Evolutionary conservation across 2,329 filamentous ascomycete species (phyloP).

Genomic region (Colletotrichum godetiae): DNA sequence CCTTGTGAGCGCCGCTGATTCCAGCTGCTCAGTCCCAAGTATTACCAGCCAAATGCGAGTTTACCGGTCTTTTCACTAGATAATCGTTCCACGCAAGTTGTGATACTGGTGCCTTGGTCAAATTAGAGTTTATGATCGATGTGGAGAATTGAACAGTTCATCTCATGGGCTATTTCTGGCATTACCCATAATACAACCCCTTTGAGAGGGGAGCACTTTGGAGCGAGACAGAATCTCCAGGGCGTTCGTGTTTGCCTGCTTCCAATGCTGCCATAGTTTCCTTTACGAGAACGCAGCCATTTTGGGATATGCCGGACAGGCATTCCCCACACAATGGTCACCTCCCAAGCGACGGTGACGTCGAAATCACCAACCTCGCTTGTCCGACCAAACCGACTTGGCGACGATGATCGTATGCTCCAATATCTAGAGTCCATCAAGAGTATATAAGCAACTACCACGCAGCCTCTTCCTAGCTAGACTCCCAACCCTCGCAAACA

Average conservation of each 20-base stretch:
- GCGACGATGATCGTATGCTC: neutral
- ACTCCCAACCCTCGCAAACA: neutral
- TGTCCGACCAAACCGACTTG: slow-evolving; percentile 17
- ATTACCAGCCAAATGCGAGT: too few species aligned
- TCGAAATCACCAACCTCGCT: slow-evolving; percentile 24
- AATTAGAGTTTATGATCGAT: neutral
- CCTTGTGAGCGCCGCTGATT: neutral
- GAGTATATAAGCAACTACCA: neutral
- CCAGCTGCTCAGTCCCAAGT: neutral
- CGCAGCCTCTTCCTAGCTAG: neutral
- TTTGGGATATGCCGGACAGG: slow-evolving; percentile 13
- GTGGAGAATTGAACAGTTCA: neutral
- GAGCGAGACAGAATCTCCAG: neutral
- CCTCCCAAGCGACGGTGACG: slow-evolving; percentile 19
- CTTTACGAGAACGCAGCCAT: neutral
- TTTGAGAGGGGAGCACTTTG: neutral
- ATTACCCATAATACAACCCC: neutral
- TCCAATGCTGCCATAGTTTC: neutral
- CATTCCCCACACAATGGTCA: slow-evolving; percentile 25
- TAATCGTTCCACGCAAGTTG: too few species aligned
- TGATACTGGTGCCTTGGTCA: neutral
- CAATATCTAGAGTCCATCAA: neutral
- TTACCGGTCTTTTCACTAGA: too few species aligned
- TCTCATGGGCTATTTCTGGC: slow-evolving; percentile 19
- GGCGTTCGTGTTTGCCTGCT: neutral